Evolutionary conservation across 1,139 yeast species (phyloP).

Genomic region (Yamadazyma epiphylla): DNA sequence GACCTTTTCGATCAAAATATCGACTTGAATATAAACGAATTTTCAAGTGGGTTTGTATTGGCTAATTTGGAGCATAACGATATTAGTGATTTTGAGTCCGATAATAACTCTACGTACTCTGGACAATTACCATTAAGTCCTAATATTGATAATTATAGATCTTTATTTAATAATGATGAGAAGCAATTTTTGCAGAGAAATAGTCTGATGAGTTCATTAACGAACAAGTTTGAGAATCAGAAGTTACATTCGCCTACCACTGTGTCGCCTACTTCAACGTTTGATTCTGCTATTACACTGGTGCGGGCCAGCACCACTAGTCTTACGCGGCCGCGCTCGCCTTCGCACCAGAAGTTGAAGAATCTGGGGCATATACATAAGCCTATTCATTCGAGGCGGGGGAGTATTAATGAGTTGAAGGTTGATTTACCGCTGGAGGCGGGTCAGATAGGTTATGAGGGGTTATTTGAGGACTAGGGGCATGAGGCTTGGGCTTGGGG

Average conservation of each 20-base stretch:
- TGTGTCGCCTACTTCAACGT: constrained; percentile 11
- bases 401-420: constrained; percentile 2
- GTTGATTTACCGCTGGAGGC: too few relatives aligned
- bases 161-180: constrained; percentile 9
- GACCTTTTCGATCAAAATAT: neutral
- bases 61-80: constrained; percentile 17
- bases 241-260: constrained; percentile 22
- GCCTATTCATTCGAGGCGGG: constrained; percentile 14
- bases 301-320: constrained; percentile 7
- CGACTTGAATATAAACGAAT: constrained; percentile 12
- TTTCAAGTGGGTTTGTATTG: constrained; percentile 19
- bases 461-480: too few relatives aligned
- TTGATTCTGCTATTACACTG: constrained; percentile 9
- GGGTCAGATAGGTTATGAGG: too few relatives aligned
- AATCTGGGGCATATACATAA: constrained; percentile 30
- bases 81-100: constrained; percentile 22
- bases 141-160: constrained; percentile 6
- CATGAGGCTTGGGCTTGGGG: too few relatives aligned
- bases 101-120: constrained; percentile 17
- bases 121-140: constrained; percentile 8
- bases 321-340: constrained; percentile 12
- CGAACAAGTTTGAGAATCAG: constrained; percentile 27
- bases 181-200: neutral
- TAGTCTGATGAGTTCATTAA: constrained; percentile 21
- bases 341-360: constrained; percentile 21